phyloP scores from a whole-genome alignment of 805 yeast genomes.

The Suhomyces emberorum region DNA sequence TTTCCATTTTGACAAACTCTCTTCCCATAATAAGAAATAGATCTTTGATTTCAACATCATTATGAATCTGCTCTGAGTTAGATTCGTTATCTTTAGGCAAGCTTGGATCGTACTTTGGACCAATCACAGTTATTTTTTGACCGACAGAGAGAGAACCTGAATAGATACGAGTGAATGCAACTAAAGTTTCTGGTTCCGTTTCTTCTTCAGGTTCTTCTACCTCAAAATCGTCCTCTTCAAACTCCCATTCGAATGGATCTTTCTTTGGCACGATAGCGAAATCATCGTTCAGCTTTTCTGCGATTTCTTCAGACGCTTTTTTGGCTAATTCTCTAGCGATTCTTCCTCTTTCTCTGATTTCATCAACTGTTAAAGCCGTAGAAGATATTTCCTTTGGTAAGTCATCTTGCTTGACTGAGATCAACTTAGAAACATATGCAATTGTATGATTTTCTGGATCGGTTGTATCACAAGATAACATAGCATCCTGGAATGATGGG shows the following conservation, averaged over 20 bases:
- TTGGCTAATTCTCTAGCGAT: conserved; percentile 65
- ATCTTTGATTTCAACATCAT: conserved; percentile 60
- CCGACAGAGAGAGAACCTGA: conserved; percentile 81
- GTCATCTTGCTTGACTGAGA: conserved; percentile 80
- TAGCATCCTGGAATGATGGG: conserved; percentile 46
- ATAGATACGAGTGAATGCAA: conserved; percentile 86
- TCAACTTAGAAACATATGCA: conserved; percentile 86
- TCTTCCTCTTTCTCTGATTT: conserved; percentile 59
- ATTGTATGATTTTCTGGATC: conserved; percentile 50
- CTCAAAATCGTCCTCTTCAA: conserved; percentile 45
- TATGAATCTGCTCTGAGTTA: conserved; percentile 51
- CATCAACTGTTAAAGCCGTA: conserved; percentile 45
- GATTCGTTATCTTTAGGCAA: conserved; percentile 27
- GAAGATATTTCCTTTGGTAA: conserved; percentile 50
- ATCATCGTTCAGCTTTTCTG: conserved; percentile 21
- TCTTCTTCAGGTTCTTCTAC: conserved; percentile 43
- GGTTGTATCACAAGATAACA: conserved; percentile 62
- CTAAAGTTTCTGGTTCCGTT: conserved; percentile 59
- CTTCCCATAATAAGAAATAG: conserved; percentile 88
- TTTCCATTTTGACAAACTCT: conserved; percentile 71
- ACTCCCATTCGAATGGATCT: conserved; percentile 43
- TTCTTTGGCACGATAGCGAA: conserved; percentile 22
- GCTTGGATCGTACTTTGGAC: conserved; percentile 81
- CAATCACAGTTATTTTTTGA: conserved; percentile 69
- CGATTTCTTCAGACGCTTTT: conserved; percentile 57